These are phyloP conservation scores for Phaffia tasmanica DNA, from an alignment of 768 basidiomycete genomes.

Conservation along the genomic window DNA sequence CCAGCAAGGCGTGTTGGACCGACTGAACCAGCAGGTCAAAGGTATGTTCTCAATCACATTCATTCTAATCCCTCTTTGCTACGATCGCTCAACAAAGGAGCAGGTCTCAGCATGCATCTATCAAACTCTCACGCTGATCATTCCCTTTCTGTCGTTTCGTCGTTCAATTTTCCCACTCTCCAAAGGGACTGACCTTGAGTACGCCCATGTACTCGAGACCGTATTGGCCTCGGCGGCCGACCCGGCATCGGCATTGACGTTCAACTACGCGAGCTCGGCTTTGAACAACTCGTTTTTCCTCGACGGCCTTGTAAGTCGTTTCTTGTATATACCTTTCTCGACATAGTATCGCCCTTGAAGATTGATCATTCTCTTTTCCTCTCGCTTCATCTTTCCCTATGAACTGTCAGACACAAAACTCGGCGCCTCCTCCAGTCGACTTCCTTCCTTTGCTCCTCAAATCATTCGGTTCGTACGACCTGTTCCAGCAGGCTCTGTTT, in stretches of 20 bases:
- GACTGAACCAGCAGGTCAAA: slow-evolving; percentile 61
- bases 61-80: not conserved
- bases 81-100: not conserved
- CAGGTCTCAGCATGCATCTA: too few relatives aligned
- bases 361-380: too few relatives aligned
- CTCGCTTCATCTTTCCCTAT: not conserved
- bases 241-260: slow-evolving; percentile 54
- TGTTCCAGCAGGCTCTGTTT: not conserved
- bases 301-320: slow-evolving; percentile 58
- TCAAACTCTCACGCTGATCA: not conserved
- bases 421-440: not conserved
- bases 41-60: too few relatives aligned
- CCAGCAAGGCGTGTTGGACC: slow-evolving; percentile 68
- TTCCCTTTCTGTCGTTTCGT: not conserved
- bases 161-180: not conserved
- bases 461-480: not conserved
- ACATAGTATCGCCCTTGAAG: too few relatives aligned
- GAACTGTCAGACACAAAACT: not conserved
- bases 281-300: slow-evolving; percentile 95
- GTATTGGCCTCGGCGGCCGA: slow-evolving; percentile 56
- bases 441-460: not conserved
- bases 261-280: slow-evolving; percentile 83
- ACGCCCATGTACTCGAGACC: slow-evolving; percentile 55
- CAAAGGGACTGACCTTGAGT: slow-evolving; percentile 50
- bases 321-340: too few relatives aligned